Percentiles rank a stretch among this genome's conserved stretches.
phyloP scores from a whole-genome alignment of 495 filamentous ascomycete species.

The Glutinoglossum americanum region DNA sequence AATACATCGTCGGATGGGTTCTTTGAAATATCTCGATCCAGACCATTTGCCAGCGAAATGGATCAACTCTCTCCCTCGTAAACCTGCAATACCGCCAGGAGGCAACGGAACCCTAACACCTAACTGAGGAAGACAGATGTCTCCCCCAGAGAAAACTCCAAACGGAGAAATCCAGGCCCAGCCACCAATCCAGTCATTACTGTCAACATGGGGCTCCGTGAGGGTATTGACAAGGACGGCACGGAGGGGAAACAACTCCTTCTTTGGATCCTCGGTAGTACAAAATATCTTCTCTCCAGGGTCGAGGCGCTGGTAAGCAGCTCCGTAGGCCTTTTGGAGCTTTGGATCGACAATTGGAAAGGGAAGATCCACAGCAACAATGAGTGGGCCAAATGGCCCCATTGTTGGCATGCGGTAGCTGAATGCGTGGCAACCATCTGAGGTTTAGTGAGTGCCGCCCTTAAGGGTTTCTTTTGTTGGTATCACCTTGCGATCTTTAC shows the following conservation, averaged over 20 bases:
- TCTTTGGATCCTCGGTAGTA: background rate
- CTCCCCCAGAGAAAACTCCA: background rate
- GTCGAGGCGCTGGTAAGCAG: background rate
- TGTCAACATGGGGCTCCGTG: background rate
- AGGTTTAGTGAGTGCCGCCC: background rate
- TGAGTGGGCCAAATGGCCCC: background rate
- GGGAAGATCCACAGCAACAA: background rate
- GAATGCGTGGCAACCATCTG: background rate
- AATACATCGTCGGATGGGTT: background rate
- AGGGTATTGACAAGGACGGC: background rate
- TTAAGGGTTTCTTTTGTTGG: background rate
- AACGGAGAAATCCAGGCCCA: background rate
- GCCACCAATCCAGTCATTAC: background rate
- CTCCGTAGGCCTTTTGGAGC: background rate
- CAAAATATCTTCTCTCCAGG: background rate
- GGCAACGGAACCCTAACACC: background rate
- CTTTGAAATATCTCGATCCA: background rate
- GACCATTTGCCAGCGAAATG: background rate
- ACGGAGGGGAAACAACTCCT: background rate
- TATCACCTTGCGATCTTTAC: background rate
- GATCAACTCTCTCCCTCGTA: background rate
- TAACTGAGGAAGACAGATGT: background rate
- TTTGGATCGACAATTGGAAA: background rate
- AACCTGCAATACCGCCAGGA: background rate
- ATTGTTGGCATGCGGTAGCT: background rate